These are phyloP conservation scores for Penicillium antarcticum DNA, from an alignment of 495 filamentous ascomycete genomes.

Conservation along the genomic window DNA sequence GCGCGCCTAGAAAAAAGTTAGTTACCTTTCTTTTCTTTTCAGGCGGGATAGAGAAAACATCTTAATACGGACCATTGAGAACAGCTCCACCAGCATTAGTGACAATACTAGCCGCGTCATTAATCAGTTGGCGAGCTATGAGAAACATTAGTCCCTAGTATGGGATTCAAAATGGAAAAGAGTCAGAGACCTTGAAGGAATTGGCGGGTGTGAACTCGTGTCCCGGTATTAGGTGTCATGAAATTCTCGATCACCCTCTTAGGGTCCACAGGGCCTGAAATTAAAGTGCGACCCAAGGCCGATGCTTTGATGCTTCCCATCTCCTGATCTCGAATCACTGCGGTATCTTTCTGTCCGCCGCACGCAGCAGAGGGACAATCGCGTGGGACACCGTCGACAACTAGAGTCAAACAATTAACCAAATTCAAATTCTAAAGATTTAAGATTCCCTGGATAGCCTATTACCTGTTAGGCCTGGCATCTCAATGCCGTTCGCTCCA, in stretches of 20 bases:
- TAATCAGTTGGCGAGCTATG: slow-evolving; percentile 8
- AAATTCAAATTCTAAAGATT: too few species aligned
- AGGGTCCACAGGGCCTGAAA: slow-evolving; percentile 51
- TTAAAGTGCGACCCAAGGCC: slow-evolving; percentile 55
- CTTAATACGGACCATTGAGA: slow-evolving; percentile 5
- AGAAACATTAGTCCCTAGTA: neutral
- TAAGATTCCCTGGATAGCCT: too few species aligned
- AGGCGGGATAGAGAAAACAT: neutral
- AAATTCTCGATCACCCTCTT: slow-evolving; percentile 30
- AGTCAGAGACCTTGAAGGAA: neutral
- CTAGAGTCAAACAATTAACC: slow-evolving; percentile 23
- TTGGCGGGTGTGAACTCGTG: neutral
- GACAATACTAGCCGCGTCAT: slow-evolving; percentile 10
- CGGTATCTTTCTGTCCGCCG: slow-evolving; percentile 38
- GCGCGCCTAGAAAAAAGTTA: neutral
- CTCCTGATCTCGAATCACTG: slow-evolving; percentile 51
- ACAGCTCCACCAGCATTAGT: slow-evolving; percentile 29
- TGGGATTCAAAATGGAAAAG: neutral
- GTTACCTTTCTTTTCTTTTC: too few species aligned
- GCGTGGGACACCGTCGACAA: slow-evolving; percentile 55
- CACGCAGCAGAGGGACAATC: slow-evolving; percentile 51
- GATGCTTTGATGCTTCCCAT: slow-evolving; percentile 37
- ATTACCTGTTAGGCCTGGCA: slow-evolving; percentile 48
- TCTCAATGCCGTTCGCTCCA: slow-evolving; percentile 52
- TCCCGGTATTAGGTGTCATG: slow-evolving; percentile 15